Evolutionary conservation across 2,329 filamentous ascomycete species (phyloP).

Genomic region (Ustulina deusta): DNA sequence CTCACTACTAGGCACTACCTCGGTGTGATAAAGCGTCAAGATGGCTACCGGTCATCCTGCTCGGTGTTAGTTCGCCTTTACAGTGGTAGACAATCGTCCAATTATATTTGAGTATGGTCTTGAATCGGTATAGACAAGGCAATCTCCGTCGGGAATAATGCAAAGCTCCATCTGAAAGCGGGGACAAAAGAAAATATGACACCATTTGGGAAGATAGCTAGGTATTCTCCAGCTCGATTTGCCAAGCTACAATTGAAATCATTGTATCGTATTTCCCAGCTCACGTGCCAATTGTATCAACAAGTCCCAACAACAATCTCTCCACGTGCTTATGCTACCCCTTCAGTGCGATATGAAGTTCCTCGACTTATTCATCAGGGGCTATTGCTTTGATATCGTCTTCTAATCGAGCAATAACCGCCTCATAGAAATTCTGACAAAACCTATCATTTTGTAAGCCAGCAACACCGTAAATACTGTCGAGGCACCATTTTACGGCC

Average conservation of each 20-base stretch:
- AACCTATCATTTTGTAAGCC: too few relatives aligned
- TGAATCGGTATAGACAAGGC: too few relatives aligned
- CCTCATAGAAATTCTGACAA: slow-evolving; percentile 26
- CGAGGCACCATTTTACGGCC: slow-evolving; percentile 24
- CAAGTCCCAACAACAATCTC: not conserved
- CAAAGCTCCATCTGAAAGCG: slow-evolving; percentile 12
- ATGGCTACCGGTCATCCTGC: not conserved
- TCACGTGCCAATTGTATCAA: not conserved
- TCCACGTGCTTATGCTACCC: not conserved
- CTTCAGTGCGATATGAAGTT: not conserved
- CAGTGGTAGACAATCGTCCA: not conserved
- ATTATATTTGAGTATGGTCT: not conserved
- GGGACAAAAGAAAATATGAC: slow-evolving; percentile 3
- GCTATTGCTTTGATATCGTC: slow-evolving; percentile 18
- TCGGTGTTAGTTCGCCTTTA: not conserved
- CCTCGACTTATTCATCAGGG: not conserved
- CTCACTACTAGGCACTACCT: not conserved
- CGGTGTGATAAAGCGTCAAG: not conserved
- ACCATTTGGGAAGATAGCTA: slow-evolving; percentile 2
- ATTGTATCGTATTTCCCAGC: not conserved
- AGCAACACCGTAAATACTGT: slow-evolving; percentile 2
- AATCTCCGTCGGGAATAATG: too few relatives aligned
- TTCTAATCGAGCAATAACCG: slow-evolving; percentile 20
- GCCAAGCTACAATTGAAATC: slow-evolving; percentile 10
- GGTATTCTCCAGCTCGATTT: not conserved